Evolutionary conservation across 352 stramenopile genomes (phyloP).

Genomic region (Achlya hypogyna): DNA sequence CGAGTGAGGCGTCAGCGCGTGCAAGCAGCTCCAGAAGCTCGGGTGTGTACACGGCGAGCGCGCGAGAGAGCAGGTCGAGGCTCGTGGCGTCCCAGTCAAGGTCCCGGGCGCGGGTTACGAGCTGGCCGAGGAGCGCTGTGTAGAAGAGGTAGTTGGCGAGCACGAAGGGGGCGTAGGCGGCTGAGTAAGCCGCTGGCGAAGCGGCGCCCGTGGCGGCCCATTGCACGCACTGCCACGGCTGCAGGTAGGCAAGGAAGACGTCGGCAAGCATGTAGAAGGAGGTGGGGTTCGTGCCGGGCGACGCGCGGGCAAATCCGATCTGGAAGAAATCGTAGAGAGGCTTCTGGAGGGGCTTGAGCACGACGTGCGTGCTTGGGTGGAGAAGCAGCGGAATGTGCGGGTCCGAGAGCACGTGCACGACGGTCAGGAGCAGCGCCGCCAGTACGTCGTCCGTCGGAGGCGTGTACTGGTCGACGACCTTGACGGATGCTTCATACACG

Average conservation of each 20-base stretch:
- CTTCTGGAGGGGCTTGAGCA: conserved; percentile 16
- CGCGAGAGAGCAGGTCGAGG: conserved; percentile 53
- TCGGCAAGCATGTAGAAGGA: conserved; percentile 74
- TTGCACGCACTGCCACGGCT: conserved; percentile 67
- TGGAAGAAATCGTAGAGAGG: conserved; percentile 79
- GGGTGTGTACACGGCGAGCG: conserved; percentile 55
- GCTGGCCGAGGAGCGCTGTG: conserved; percentile 64
- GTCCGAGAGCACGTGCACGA: conserved; percentile 75
- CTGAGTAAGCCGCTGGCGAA: conserved; percentile 29
- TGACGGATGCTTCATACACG: conserved; percentile 27
- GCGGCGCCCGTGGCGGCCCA: conserved; percentile 31
- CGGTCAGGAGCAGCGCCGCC: conserved; percentile 64
- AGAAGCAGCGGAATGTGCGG: conserved; percentile 23
- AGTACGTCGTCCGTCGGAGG: conserved; percentile 75
- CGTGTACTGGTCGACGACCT: conserved; percentile 63
- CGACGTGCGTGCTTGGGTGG: conserved; percentile 13
- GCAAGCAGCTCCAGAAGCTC: conserved; percentile 55
- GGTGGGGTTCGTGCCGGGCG: conserved; percentile 66
- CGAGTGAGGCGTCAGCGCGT: too few relatives aligned
- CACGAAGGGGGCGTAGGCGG: conserved; percentile 67
- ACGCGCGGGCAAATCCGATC: conserved; percentile 70
- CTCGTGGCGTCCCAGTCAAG: conserved; percentile 64
- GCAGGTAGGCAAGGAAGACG: conserved; percentile 80
- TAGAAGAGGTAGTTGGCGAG: conserved; percentile 86
- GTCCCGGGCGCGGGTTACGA: conserved; percentile 74